A percentile compares a stretch with the other conserved stretches of the same genome.
phyloP scores from a whole-genome alignment of 106 monocot genomes.

The Cymbidium sinense region DNA sequence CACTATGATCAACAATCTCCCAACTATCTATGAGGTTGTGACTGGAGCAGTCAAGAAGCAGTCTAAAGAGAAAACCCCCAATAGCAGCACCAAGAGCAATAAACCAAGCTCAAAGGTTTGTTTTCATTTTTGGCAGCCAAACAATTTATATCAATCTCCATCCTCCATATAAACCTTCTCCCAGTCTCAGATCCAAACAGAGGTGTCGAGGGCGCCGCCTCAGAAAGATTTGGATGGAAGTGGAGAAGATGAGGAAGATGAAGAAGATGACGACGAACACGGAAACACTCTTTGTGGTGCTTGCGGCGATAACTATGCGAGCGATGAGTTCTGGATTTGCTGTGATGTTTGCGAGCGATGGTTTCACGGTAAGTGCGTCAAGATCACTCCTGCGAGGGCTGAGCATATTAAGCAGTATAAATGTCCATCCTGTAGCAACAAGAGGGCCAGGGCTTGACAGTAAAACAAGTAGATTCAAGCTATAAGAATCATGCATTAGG shows the following conservation, averaged over 20 bases:
- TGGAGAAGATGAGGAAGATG: conserved; percentile 13
- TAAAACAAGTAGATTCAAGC: background rate
- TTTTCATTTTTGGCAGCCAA: background rate
- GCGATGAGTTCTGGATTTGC: conserved; percentile 24
- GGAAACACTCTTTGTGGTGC: conserved; percentile 18
- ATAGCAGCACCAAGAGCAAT: conserved; percentile 38
- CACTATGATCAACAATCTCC: conserved; percentile 62
- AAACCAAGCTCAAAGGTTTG: conserved; percentile 36
- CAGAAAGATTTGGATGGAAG: conserved; percentile 15
- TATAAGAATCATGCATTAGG: background rate
- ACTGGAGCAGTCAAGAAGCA: conserved; percentile 54
- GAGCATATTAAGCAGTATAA: conserved; percentile 29
- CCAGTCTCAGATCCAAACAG: conserved; percentile 1
- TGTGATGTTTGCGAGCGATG: conserved; percentile 22
- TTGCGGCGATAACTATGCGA: conserved; percentile 18
- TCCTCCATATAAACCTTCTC: background rate
- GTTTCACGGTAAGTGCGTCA: conserved; percentile 27
- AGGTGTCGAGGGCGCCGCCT: conserved; percentile 10
- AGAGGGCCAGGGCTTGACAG: conserved; percentile 15
- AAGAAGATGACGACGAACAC: conserved; percentile 11
- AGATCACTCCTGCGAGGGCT: conserved; percentile 19
- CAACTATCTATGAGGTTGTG: conserved; percentile 68
- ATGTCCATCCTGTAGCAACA: conserved; percentile 24
- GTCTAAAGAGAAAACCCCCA: conserved; percentile 51
- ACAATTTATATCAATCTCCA: background rate